These are phyloP conservation scores for Phytophthora niederhauseri DNA, from an alignment of 352 stramenopile species.

Conservation along the genomic window DNA sequence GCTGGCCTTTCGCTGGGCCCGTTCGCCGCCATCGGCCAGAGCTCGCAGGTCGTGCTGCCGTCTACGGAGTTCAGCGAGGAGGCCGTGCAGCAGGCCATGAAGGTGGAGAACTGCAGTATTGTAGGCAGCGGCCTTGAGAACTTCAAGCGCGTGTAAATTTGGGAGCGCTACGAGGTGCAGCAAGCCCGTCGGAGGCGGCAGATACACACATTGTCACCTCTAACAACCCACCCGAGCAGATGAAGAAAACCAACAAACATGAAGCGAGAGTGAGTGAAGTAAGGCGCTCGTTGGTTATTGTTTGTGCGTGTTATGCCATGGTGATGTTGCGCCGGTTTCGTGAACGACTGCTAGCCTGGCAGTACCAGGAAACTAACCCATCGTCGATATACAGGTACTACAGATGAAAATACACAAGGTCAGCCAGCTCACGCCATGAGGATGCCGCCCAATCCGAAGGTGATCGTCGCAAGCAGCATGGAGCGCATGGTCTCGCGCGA, in stretches of 20 bases:
- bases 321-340: neutral
- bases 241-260: constrained; percentile 38
- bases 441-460: constrained; percentile 93
- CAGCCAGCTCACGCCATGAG: constrained; percentile 60
- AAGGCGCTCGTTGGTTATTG: constrained; percentile 14
- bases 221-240: constrained; percentile 24
- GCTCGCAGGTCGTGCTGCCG: constrained; percentile 78
- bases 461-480: constrained; percentile 94
- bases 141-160: constrained; percentile 86
- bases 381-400: neutral
- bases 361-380: too few species aligned
- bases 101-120: constrained; percentile 81
- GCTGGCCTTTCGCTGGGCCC: constrained; percentile 69
- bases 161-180: constrained; percentile 9
- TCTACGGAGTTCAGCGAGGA: constrained; percentile 72
- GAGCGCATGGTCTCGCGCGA: constrained; percentile 91
- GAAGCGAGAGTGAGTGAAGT: constrained; percentile 40
- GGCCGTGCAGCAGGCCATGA: constrained; percentile 73
- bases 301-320: constrained; percentile 17
- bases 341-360: neutral
- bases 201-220: constrained; percentile 22
- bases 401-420: neutral
- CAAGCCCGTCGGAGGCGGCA: constrained; percentile 4
- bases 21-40: constrained; percentile 76
- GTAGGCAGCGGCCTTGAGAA: constrained; percentile 73